These are phyloP conservation scores for Tolypocladium endophyticum DNA, from an alignment of 2,329 filamentous ascomycete species.

Conservation along the genomic window DNA sequence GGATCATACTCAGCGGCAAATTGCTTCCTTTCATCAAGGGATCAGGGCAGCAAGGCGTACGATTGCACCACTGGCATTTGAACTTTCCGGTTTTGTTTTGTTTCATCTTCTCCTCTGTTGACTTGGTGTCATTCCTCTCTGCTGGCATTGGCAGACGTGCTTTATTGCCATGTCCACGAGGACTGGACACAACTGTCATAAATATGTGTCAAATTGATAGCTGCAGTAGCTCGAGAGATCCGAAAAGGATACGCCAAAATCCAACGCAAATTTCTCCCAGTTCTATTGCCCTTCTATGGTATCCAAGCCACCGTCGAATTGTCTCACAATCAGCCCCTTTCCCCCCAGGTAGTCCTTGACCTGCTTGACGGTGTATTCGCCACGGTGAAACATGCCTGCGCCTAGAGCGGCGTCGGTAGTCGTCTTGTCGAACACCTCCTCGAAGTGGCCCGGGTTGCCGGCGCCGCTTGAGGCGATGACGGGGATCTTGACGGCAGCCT, in stretches of 20 bases:
- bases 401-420: slow-evolving; percentile 85
- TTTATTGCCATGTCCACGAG: neutral
- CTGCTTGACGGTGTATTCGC: slow-evolving; percentile 87
- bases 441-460: slow-evolving; percentile 77
- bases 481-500: slow-evolving; percentile 76
- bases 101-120: neutral
- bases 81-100: neutral
- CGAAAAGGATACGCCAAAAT: neutral
- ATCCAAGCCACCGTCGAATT: slow-evolving; percentile 52
- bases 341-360: slow-evolving; percentile 75
- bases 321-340: slow-evolving; percentile 67
- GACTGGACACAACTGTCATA: neutral
- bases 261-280: neutral
- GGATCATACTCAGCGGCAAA: neutral
- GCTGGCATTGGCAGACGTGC: neutral
- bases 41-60: neutral
- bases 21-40: neutral
- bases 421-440: slow-evolving; percentile 80
- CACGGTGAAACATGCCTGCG: slow-evolving; percentile 94
- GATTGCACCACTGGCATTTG: neutral
- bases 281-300: neutral
- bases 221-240: neutral
- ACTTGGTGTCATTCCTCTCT: neutral
- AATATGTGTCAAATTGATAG: neutral
- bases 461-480: slow-evolving; percentile 94